phyloP scores from a whole-genome alignment of 192 early-diverging fungal genomes.

The Backusella tuberculispora region DNA sequence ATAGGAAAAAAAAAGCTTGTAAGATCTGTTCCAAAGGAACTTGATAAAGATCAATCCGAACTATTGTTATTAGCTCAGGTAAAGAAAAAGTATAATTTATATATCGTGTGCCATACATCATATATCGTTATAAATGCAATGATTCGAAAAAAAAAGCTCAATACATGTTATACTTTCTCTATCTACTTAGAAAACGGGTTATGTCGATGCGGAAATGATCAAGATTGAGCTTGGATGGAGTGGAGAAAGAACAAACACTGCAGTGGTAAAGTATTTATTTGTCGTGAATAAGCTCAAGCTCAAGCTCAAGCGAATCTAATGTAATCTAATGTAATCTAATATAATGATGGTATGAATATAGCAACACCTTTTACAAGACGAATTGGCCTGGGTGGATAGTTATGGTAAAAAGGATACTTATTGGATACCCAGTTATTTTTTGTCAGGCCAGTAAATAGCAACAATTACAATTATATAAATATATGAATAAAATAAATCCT shows the following conservation, averaged over 20 bases:
- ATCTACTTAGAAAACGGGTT: conserved; percentile 39
- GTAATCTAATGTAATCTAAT: background rate
- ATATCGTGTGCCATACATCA: background rate
- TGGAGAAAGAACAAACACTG: conserved; percentile 51
- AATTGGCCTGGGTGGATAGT: conserved; percentile 77
- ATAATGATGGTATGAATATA: conserved; percentile 23
- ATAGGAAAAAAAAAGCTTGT: conserved; percentile 86
- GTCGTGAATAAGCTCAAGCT: no score
- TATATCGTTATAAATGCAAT: background rate
- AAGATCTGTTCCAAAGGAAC: conserved; percentile 85
- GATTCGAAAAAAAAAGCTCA: background rate
- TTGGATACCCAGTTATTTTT: conserved; percentile 65
- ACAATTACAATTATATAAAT: background rate
- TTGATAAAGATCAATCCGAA: conserved; percentile 80
- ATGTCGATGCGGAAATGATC: conserved; percentile 47
- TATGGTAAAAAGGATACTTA: conserved; percentile 56
- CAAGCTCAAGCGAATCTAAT: no score
- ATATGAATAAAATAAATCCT: background rate
- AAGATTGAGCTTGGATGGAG: conserved; percentile 58
- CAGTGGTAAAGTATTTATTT: conserved; percentile 65
- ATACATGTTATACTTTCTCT: background rate
- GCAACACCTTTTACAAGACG: conserved; percentile 72
- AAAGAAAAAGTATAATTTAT: background rate
- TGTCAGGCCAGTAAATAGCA: background rate
- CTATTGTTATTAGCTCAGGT: conserved; percentile 78